Percentiles rank a stretch among this genome's conserved stretches.
phyloP scores from a whole-genome alignment of 2,329 filamentous ascomycete genomes.

The Lasiodiplodia gonubiensis region DNA sequence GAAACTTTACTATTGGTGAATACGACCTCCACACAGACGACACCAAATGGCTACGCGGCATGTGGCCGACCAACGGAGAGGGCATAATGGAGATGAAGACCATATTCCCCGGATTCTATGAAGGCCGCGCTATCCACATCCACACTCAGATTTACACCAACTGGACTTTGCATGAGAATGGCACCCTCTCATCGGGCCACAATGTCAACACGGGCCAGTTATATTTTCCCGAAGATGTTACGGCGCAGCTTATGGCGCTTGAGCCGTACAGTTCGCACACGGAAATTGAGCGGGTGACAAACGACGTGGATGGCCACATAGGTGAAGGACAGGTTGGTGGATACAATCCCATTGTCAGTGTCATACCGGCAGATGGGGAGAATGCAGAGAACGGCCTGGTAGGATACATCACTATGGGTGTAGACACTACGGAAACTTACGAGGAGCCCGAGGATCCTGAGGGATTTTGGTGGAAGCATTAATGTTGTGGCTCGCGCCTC shows the following conservation, averaged over 20 bases:
- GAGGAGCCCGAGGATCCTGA: background rate
- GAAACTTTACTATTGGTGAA: conserved; percentile 20
- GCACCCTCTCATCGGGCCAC: background rate
- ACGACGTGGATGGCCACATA: conserved; percentile 36
- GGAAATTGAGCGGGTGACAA: conserved; percentile 45
- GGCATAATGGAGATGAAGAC: background rate
- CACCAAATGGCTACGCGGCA: conserved; percentile 38
- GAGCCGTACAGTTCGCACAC: conserved; percentile 44
- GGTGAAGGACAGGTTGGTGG: conserved; percentile 22
- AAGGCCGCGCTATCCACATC: background rate
- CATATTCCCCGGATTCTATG: background rate
- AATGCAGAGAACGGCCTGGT: conserved; percentile 45
- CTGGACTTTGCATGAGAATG: background rate
- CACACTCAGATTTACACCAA: background rate
- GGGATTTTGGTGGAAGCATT: background rate
- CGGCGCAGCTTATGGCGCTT: conserved; percentile 41
- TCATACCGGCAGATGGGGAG: conserved; percentile 36
- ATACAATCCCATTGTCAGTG: background rate
- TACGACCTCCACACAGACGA: conserved; percentile 37
- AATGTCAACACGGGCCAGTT: conserved; percentile 39
- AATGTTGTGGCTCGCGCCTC: background rate
- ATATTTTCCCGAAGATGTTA: conserved; percentile 40
- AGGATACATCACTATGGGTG: conserved; percentile 45
- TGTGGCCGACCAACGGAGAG: conserved; percentile 39
- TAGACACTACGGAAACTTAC: conserved; percentile 32